Conservation (phyloP, 2,329 filamentous ascomycete species). For the Penicillium sp. region DNA sequence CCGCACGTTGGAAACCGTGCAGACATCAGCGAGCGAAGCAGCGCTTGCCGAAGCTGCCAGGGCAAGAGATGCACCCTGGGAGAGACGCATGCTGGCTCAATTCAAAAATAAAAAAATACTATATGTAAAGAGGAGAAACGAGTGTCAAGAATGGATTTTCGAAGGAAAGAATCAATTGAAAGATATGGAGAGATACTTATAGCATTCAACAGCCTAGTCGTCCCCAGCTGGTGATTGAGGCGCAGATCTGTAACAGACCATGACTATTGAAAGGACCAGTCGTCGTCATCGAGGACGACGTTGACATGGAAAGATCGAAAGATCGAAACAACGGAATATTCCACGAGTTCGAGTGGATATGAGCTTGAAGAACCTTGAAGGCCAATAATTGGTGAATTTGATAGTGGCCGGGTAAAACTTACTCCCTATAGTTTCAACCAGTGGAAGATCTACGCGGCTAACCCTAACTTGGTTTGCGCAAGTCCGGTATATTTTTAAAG, state of each 20-base stretch:
- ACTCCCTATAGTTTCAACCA: neutral
- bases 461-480: neutral
- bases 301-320: neutral
- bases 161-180: neutral
- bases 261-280: neutral
- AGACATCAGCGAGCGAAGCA: constrained; percentile 44
- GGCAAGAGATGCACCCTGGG: constrained; percentile 16
- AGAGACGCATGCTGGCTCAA: constrained; percentile 26
- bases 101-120: neutral
- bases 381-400: neutral
- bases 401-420: constrained; percentile 4
- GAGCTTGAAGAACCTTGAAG: neutral
- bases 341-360: neutral
- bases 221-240: neutral
- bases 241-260: constrained; percentile 3
- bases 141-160: neutral
- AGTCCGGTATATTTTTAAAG: neutral
- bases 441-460: neutral
- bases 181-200: neutral
- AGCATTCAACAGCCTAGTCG: neutral
- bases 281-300: constrained; percentile 1
- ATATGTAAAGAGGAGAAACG: neutral
- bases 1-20: constrained; percentile 47
- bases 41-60: constrained; percentile 33
- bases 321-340: neutral